Conservation (phyloP, 2,329 filamentous ascomycete genomes). For the Hypoxylon sp. region DNA sequence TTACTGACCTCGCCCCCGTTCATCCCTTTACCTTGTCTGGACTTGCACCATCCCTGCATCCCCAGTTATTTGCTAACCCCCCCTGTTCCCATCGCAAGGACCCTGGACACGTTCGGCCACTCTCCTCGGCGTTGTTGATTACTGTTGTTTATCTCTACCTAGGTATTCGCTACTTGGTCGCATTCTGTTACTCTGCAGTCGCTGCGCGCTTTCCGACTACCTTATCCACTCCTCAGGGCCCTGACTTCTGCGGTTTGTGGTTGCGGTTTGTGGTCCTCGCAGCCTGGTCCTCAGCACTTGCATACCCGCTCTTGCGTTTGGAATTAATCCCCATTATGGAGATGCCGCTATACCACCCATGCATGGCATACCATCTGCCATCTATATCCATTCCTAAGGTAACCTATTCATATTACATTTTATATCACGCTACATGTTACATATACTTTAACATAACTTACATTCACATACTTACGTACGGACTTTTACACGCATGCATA, state of each 20-base stretch:
- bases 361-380: neutral
- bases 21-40: constrained; percentile 42
- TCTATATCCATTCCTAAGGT: neutral
- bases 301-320: constrained; percentile 47
- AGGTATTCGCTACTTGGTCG: constrained; percentile 43
- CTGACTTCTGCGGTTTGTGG: constrained; percentile 1
- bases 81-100: constrained; percentile 30
- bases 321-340: constrained; percentile 42
- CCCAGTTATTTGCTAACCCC: constrained; percentile 24
- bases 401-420: neutral
- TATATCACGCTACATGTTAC: neutral
- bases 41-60: constrained; percentile 40
- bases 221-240: constrained; percentile 36
- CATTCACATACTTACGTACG: neutral
- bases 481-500: neutral
- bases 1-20: no score
- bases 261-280: neutral
- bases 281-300: constrained; percentile 43
- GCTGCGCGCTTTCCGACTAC: constrained; percentile 40
- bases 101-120: constrained; percentile 42
- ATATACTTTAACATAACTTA: neutral
- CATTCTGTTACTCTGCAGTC: constrained; percentile 40
- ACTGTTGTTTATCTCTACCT: constrained; percentile 42
- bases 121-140: constrained; percentile 43
- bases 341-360: constrained; percentile 33